These are phyloP conservation scores for Cyclotella choctawhatcheeana DNA, from an alignment of 108 stramenopile species.

Conservation along the genomic window DNA sequence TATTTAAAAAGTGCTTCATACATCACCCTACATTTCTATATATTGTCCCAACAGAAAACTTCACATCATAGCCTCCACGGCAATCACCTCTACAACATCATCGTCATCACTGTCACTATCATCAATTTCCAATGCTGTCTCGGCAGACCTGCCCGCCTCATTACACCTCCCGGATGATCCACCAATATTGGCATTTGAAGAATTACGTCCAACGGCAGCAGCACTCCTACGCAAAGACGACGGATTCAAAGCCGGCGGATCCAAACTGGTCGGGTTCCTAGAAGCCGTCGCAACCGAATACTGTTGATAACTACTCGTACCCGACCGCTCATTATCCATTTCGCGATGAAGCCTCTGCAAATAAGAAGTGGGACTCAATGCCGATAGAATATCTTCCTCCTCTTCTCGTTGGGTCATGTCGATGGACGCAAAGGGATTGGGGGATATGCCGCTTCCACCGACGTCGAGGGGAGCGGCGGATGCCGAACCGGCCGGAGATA, in stretches of 20 bases:
- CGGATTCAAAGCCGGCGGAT: too few species aligned
- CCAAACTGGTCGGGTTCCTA: too few species aligned
- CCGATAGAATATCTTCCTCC: conserved; percentile 15
- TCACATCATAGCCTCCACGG: conserved; percentile 27
- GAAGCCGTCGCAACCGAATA: not conserved
- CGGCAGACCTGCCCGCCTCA: conserved; percentile 38
- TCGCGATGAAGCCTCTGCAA: conserved; percentile 17
- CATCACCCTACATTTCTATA: too few species aligned
- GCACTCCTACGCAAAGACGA: too few species aligned
- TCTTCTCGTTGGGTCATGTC: not conserved
- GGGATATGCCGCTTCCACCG: too few species aligned
- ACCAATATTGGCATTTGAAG: too few species aligned
- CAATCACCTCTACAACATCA: conserved; percentile 45
- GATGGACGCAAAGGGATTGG: conserved; percentile 3
- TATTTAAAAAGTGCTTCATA: too few species aligned
- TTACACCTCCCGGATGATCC: too few species aligned
- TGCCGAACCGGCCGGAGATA: not conserved
- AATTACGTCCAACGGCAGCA: too few species aligned
- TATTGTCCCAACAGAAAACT: not conserved
- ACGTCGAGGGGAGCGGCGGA: too few species aligned
- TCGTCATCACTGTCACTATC: conserved; percentile 50
- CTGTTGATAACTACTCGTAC: too few species aligned
- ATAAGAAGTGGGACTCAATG: conserved; percentile 29
- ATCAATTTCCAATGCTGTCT: conserved; percentile 49
- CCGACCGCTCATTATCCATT: conserved; percentile 15